A percentile compares a stretch with the other conserved stretches of the same genome.
Evolutionary conservation across 441 rosid genomes (phyloP).

Genomic region (Jatropha multifida): DNA sequence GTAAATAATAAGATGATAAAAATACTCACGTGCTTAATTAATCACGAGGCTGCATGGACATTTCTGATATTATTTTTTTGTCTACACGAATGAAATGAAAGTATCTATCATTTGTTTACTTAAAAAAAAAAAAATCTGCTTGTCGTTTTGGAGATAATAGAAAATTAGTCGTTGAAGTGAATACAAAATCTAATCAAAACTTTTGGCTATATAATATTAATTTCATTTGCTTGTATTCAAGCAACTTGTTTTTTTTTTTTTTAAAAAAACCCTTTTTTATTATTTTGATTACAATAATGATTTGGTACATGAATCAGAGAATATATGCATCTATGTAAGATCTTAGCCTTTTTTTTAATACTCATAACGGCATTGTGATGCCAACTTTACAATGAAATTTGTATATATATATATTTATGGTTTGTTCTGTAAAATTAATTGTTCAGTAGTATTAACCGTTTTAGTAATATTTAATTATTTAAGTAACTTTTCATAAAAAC

Average conservation of each 20-base stretch:
- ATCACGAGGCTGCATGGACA: background rate
- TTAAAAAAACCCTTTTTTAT: background rate
- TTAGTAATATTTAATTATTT: too few species aligned
- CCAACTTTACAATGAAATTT: background rate
- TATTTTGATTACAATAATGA: background rate
- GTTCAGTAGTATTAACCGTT: too few species aligned
- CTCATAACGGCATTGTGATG: background rate
- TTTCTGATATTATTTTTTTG: background rate
- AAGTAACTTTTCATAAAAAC: too few species aligned
- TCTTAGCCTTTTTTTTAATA: background rate
- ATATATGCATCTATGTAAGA: background rate
- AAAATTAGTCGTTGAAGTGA: slow-evolving; percentile 1
- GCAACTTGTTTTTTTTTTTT: slow-evolving; percentile 7
- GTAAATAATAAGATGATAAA: too few species aligned
- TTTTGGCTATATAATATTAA: slow-evolving; percentile 9
- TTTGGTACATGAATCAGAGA: background rate
- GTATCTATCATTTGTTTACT: background rate
- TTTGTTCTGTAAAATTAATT: too few species aligned
- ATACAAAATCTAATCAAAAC: slow-evolving; percentile 12
- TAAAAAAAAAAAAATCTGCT: background rate
- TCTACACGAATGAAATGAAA: too few species aligned
- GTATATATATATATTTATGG: background rate
- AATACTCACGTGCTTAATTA: slow-evolving; percentile 14
- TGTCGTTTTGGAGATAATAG: background rate
- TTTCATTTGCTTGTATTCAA: background rate